Evolutionary conservation across 805 yeast genomes (phyloP).

Genomic region (Lipomyces yamadae): DNA sequence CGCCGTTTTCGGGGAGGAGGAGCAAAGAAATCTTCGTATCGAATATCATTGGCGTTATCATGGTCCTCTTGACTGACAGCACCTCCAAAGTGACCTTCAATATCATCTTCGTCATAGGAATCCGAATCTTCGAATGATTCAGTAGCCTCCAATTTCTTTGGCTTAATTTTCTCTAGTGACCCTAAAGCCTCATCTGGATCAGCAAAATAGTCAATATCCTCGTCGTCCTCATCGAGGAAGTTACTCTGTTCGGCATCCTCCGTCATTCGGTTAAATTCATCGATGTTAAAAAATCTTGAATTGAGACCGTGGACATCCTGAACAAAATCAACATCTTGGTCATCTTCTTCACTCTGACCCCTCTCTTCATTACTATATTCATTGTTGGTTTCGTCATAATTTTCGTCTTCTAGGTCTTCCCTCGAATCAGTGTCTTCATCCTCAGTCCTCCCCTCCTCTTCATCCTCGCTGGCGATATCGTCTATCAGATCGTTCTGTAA

Average conservation of each 20-base stretch:
- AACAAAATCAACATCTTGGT: constrained; percentile 40
- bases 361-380: constrained; percentile 36
- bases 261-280: constrained; percentile 79
- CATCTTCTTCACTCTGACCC: constrained; percentile 42
- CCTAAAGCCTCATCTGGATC: constrained; percentile 39
- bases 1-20: constrained; percentile 41
- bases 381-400: constrained; percentile 23
- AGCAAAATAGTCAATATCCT: constrained; percentile 55
- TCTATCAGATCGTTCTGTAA: constrained; percentile 23
- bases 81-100: constrained; percentile 47
- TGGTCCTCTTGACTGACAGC: constrained; percentile 6
- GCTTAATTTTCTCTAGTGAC: constrained; percentile 4
- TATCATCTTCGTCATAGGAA: constrained; percentile 45
- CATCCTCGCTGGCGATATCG: constrained; percentile 42
- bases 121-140: constrained; percentile 21
- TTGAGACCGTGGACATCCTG: constrained; percentile 71
- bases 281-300: constrained; percentile 83
- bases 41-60: constrained; percentile 43
- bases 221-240: constrained; percentile 47
- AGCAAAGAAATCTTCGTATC: constrained; percentile 50
- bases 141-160: constrained; percentile 5
- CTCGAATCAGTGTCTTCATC: constrained; percentile 38
- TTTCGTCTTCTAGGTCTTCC: constrained; percentile 39
- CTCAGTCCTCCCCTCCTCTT: constrained; percentile 38
- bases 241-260: constrained; percentile 47